Conservation (phyloP, 805 yeast genomes). For the Monosporozyma aerobia region DNA sequence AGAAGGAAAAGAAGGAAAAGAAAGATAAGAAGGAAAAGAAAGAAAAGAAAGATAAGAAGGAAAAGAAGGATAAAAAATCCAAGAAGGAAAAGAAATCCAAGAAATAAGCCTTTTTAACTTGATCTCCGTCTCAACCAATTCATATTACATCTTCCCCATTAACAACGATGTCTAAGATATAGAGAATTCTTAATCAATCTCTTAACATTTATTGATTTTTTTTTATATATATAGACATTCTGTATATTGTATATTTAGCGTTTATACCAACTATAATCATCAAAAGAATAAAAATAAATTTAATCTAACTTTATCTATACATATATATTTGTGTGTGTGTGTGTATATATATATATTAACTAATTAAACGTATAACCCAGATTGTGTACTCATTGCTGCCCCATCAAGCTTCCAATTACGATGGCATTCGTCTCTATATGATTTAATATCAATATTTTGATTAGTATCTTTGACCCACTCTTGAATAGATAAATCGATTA, state of each 20-base stretch:
- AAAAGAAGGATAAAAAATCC: slow-evolving; percentile 42
- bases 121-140: not conserved
- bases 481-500: slow-evolving; percentile 15
- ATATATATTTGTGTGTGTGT: not conserved
- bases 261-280: slow-evolving; percentile 5
- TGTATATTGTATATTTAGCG: slow-evolving; percentile 27
- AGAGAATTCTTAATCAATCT: not conserved
- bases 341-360: not conserved
- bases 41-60: slow-evolving; percentile 41
- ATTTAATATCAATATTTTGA: slow-evolving; percentile 3
- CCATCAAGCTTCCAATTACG: slow-evolving; percentile 26
- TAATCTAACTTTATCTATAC: not conserved
- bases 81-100: slow-evolving; percentile 38
- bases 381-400: slow-evolving; percentile 24
- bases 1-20: slow-evolving; percentile 41
- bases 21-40: slow-evolving; percentile 45
- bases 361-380: slow-evolving; percentile 24
- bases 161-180: not conserved
- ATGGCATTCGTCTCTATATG: slow-evolving; percentile 19
- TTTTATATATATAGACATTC: slow-evolving; percentile 5
- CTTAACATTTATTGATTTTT: not conserved
- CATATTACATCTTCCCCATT: slow-evolving; percentile 1
- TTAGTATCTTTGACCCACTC: slow-evolving; percentile 5
- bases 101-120: slow-evolving; percentile 19
- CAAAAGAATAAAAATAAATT: not conserved